A percentile compares a stretch with the other conserved stretches of the same genome.
Evolutionary conservation across 768 basidiomycete species (phyloP).

Genomic region (Fibroporia radiculosa): DNA sequence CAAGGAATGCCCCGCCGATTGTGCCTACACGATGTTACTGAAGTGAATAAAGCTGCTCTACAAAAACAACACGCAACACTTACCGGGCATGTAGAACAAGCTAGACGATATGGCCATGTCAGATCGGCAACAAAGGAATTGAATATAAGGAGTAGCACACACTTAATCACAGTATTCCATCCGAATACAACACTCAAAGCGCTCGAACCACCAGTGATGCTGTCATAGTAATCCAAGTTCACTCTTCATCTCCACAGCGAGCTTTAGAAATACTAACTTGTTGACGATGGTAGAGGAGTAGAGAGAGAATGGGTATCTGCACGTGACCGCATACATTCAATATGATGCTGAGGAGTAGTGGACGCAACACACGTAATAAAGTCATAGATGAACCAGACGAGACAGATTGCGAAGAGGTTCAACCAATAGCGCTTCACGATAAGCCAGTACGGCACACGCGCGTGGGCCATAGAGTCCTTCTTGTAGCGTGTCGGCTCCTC

Average conservation of each 20-base stretch:
- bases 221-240: conserved; percentile 18
- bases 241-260: neutral
- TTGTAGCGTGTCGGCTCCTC: conserved; percentile 68
- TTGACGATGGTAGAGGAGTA: conserved; percentile 74
- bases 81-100: conserved; percentile 61
- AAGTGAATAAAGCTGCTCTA: too few species aligned
- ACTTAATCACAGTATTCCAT: conserved; percentile 85
- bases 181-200: conserved; percentile 63
- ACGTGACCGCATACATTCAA: neutral
- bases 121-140: conserved; percentile 25
- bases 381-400: conserved; percentile 83
- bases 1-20: conserved; percentile 62
- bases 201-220: conserved; percentile 46
- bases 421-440: conserved; percentile 76
- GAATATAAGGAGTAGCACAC: conserved; percentile 17
- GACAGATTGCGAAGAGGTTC: conserved; percentile 62
- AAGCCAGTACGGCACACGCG: conserved; percentile 67
- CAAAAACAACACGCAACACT: too few species aligned
- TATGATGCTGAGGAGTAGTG: conserved; percentile 6
- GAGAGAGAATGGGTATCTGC: conserved; percentile 49
- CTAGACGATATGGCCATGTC: conserved; percentile 23
- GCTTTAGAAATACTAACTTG: conserved; percentile 31
- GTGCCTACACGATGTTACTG: conserved; percentile 33
- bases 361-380: conserved; percentile 51
- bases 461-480: conserved; percentile 72